phyloP scores from a whole-genome alignment of 352 stramenopile species.

The Blastocystis sp. region DNA sequence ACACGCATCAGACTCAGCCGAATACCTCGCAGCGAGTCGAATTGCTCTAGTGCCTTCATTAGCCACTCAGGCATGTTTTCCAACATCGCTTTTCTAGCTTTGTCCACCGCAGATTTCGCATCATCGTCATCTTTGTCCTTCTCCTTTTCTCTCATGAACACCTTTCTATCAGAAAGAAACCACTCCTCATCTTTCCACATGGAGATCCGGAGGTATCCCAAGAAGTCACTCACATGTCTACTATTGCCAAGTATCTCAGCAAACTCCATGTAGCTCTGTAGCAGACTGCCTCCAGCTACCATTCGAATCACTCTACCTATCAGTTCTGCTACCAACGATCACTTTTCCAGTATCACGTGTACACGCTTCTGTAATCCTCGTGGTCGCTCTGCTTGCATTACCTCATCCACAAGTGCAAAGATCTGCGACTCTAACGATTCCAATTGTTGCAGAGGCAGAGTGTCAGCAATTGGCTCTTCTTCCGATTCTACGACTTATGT shows the following conservation, averaged over 20 bases:
- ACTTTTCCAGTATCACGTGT: not conserved
- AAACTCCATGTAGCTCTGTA: not conserved
- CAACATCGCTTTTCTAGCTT: not conserved
- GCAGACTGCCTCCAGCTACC: slow-evolving; percentile 3
- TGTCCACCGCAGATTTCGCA: not conserved
- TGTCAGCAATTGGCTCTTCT: not conserved
- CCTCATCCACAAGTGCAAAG: slow-evolving; percentile 5
- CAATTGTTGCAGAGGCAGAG: not conserved
- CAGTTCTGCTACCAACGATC: not conserved
- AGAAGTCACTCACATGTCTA: not conserved
- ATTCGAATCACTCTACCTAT: not conserved
- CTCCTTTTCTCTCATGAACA: not conserved
- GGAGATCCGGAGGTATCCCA: not conserved
- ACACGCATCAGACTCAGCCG: slow-evolving; percentile 4
- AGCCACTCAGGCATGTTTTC: not conserved
- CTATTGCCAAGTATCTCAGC: not conserved
- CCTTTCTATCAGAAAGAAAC: not conserved
- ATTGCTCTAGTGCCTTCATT: not conserved
- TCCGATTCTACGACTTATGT: not conserved
- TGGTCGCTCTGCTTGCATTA: not conserved
- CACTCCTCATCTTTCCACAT: not conserved
- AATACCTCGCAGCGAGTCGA: not conserved
- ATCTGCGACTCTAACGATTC: not conserved
- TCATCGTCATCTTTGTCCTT: not conserved
- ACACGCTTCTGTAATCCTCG: not conserved